Evolutionary conservation across 805 yeast species (phyloP).

Genomic region (Kuraishia molischiana): DNA sequence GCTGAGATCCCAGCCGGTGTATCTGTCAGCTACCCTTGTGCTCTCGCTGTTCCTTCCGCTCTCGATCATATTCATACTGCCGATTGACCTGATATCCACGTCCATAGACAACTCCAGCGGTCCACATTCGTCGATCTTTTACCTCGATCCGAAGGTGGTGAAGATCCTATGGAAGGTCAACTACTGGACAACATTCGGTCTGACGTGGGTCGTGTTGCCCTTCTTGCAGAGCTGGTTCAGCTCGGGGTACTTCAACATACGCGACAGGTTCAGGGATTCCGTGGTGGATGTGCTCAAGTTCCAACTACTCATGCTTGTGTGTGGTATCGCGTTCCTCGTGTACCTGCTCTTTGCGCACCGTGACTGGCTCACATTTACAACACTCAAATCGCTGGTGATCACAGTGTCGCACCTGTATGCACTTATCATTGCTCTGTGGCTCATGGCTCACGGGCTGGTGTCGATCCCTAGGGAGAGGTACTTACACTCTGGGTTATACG

Average conservation of each 20-base stretch:
- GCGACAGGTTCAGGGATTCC: constrained; percentile 44
- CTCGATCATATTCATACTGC: constrained; percentile 63
- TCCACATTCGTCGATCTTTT: constrained; percentile 29
- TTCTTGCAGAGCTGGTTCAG: constrained; percentile 62
- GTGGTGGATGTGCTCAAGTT: constrained; percentile 45
- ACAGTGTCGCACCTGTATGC: constrained; percentile 75
- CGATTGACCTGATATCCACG: constrained; percentile 62
- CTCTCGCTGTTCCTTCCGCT: constrained; percentile 66
- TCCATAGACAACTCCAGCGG: constrained; percentile 20
- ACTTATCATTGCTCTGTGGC: constrained; percentile 65
- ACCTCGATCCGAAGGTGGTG: constrained; percentile 33
- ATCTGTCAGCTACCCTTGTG: constrained; percentile 35
- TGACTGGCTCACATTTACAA: constrained; percentile 25
- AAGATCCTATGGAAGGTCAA: constrained; percentile 61
- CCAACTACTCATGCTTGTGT: constrained; percentile 45
- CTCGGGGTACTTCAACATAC: constrained; percentile 51
- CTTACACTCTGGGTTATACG: constrained; percentile 13
- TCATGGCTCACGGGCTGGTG: constrained; percentile 76
- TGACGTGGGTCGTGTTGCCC: constrained; percentile 75
- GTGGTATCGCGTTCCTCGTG: constrained; percentile 43
- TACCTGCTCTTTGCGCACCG: constrained; percentile 40
- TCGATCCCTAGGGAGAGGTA: constrained; percentile 43
- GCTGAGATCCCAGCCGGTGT: constrained; percentile 25
- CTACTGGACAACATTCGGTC: constrained; percentile 72
- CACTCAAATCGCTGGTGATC: constrained; percentile 57